phyloP scores from a whole-genome alignment of 352 stramenopile genomes.

The Globisporangium paddicum region DNA sequence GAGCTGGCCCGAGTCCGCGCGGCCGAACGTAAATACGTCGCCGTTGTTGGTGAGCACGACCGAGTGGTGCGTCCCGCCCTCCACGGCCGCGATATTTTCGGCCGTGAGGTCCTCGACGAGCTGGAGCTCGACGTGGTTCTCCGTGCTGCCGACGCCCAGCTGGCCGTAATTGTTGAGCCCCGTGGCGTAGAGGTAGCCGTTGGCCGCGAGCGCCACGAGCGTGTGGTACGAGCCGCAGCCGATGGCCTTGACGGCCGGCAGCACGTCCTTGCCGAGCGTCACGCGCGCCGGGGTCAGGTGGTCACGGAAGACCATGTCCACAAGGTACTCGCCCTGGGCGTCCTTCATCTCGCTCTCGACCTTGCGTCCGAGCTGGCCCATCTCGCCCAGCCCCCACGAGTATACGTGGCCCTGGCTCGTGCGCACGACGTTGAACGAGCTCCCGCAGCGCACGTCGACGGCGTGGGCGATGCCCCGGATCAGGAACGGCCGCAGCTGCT shows the following conservation, averaged over 20 bases:
- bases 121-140: constrained; percentile 60
- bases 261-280: constrained; percentile 39
- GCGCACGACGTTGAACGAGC: constrained; percentile 81
- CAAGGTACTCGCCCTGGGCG: constrained; percentile 57
- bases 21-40: constrained; percentile 90
- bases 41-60: constrained; percentile 88
- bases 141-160: constrained; percentile 89
- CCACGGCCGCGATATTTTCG: constrained; percentile 72
- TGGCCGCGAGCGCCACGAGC: constrained; percentile 55
- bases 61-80: constrained; percentile 90
- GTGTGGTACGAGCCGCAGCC: constrained; percentile 89
- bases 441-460: constrained; percentile 81
- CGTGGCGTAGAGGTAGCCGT: constrained; percentile 86
- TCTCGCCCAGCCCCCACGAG: constrained; percentile 91
- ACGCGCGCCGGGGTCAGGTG: constrained; percentile 79
- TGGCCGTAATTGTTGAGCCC: constrained; percentile 98
- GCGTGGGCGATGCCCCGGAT: constrained; percentile 57
- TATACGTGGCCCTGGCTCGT: constrained; percentile 84
- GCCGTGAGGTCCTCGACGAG: constrained; percentile 67
- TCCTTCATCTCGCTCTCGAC: constrained; percentile 68
- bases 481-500: constrained; percentile 55
- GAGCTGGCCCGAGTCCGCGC: constrained; percentile 93
- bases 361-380: constrained; percentile 77
- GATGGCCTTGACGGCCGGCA: constrained; percentile 72
- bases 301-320: constrained; percentile 69